Conservation (phyloP, 1,284 basidiomycete genomes). For the Boletus mariae region DNA sequence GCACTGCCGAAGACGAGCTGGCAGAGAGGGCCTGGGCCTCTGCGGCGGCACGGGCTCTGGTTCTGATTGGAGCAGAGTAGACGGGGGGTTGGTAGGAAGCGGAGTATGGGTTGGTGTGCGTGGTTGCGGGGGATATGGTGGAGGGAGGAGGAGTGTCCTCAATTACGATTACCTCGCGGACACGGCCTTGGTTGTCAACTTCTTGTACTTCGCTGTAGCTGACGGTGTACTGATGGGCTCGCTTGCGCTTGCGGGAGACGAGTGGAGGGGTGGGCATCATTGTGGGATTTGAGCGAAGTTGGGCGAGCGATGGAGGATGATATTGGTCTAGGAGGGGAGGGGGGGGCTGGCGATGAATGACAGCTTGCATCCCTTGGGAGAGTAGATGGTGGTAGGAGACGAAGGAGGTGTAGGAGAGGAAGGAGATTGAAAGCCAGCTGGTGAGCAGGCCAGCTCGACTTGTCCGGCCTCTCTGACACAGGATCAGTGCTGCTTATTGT, state of each 20-base stretch:
- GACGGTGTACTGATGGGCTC: constrained; percentile 72
- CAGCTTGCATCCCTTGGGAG: constrained; percentile 61
- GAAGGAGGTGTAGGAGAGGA: constrained; percentile 18
- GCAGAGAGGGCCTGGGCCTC: constrained; percentile 72
- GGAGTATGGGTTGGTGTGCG: constrained; percentile 62
- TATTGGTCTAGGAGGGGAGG: constrained; percentile 58
- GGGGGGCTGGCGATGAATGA: constrained; percentile 56
- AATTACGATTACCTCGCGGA: constrained; percentile 83
- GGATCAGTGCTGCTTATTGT: constrained; percentile 33
- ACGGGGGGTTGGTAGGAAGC: constrained; percentile 73
- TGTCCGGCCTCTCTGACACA: constrained; percentile 30
- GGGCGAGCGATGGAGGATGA: constrained; percentile 43
- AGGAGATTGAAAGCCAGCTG: constrained; percentile 36
- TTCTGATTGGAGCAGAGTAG: constrained; percentile 70
- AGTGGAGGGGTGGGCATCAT: constrained; percentile 61
- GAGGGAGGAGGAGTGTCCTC: constrained; percentile 80
- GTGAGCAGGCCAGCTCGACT: constrained; percentile 31
- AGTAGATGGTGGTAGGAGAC: constrained; percentile 44
- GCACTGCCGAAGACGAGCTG: constrained; percentile 55
- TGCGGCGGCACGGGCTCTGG: constrained; percentile 75
- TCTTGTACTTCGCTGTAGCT: constrained; percentile 83
- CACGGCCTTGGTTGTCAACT: constrained; percentile 67
- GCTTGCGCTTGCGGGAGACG: constrained; percentile 75
- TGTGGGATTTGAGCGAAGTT: constrained; percentile 38
- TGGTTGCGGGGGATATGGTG: constrained; percentile 70